Base-by-base conservation (phyloP, 495 filamentous ascomycete species). In the Xylaria bambusicola region DNA sequence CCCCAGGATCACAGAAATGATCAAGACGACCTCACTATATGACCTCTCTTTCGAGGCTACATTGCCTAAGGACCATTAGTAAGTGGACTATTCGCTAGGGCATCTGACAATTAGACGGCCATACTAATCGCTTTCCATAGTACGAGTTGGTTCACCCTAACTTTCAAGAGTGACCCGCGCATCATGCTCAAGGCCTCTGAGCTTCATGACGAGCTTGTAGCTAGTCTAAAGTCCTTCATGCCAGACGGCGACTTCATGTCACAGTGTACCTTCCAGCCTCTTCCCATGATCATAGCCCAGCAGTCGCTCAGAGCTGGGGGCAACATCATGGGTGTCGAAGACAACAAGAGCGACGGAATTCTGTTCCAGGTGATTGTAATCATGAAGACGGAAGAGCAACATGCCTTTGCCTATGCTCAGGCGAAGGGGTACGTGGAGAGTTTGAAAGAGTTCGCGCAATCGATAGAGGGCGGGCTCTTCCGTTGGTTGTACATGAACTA, bases 311-410 rank as follows among this genome's bases (percentile, higher is more conserved):
- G 71, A 15, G 67, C 66, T 23, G 83, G 82, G 3, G 82, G 80
- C 0, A 86, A 86, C 60, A 71, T 80, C 6, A 65, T 87, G 13
- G 83, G 83, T 1, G 59, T 86, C 0, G 68, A 77, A 3, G 58
- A 65, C 0, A 66, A 73, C 0, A 59, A 69, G 5, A 71, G 71
- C 0, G 55, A 74, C 62, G 62, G 60, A 5, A 46, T 68, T 4
- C 42, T 72, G 2, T 66, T 62, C 17, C 52, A 61, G 0, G 42
- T 54, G 5, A 51, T 31, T 2, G 46, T 40, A 12, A 64, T 67
- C 52, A 58, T 62, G 6, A 48, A 56, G 40, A 66, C 66, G 1
- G 17, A 42, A 4, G 70, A 72, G 45, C 68, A 68, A 35, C 52
- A 48, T 23, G 48, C 17, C 1, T 56, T 64, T 35, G 63, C 58